Conservation (phyloP, 495 filamentous ascomycete genomes). For the Trichoderma asperelloides region DNA sequence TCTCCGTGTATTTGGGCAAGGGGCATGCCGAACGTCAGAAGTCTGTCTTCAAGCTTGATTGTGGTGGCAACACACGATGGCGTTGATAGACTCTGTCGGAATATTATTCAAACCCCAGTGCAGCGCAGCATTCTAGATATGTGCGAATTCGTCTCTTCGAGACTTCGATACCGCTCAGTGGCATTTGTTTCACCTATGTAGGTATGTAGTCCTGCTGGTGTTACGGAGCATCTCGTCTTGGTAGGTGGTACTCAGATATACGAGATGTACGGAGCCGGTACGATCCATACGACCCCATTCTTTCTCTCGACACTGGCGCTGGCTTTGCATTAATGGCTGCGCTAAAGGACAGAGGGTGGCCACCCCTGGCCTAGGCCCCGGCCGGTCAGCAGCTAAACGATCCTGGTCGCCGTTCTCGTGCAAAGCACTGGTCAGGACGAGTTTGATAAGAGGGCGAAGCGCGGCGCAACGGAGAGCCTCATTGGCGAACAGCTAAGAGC, state of each 20-base stretch:
- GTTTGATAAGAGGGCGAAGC: background rate
- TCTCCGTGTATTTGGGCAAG: background rate
- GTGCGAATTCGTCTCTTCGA: background rate
- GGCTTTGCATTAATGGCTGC: background rate
- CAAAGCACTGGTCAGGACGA: background rate
- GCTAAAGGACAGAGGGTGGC: background rate
- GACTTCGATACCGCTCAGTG: background rate
- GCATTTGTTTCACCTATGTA: no score
- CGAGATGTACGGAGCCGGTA: conserved; percentile 6
- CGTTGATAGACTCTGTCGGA: background rate
- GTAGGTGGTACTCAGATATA: conserved; percentile 4
- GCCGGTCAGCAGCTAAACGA: background rate
- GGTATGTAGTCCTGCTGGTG: background rate
- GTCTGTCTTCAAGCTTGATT: background rate
- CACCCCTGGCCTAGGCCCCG: background rate
- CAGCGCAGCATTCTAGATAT: background rate
- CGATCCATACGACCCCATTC: conserved; percentile 1
- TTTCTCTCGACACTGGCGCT: background rate
- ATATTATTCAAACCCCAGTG: background rate
- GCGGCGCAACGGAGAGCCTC: background rate
- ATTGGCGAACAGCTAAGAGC: background rate
- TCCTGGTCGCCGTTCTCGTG: background rate
- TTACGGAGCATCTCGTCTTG: background rate
- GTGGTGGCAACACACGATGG: background rate
- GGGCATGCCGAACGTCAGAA: background rate